These are phyloP conservation scores for Domatiomyces globalis DNA, from an alignment of 2,329 filamentous ascomycete species.

Conservation along the genomic window DNA sequence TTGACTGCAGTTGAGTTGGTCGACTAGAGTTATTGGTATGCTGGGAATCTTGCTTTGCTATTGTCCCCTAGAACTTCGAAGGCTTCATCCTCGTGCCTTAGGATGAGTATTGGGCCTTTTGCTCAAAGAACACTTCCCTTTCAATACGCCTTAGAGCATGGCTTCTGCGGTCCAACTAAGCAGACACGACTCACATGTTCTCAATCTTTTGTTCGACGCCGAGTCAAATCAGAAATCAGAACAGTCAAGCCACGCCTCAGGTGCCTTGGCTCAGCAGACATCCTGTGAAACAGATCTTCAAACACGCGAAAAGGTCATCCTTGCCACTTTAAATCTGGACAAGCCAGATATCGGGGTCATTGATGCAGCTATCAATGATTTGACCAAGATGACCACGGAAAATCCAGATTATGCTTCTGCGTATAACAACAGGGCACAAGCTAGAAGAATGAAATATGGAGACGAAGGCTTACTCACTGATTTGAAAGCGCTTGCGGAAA, in stretches of 20 bases:
- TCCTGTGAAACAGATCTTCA: conserved; percentile 22
- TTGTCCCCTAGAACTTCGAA: not conserved
- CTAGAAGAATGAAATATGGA: conserved; percentile 26
- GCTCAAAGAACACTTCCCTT: not conserved
- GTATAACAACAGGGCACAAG: conserved; percentile 43
- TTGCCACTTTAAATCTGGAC: conserved; percentile 21
- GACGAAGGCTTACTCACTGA: conserved; percentile 12
- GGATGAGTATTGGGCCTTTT: not conserved
- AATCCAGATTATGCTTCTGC: conserved; percentile 40
- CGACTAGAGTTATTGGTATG: no score
- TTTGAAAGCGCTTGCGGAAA: conserved; percentile 10
- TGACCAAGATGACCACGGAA: conserved; percentile 30
- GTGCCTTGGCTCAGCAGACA: conserved; percentile 14
- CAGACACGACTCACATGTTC: conserved; percentile 32
- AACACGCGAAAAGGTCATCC: conserved; percentile 24
- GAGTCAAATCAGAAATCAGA: conserved; percentile 15
- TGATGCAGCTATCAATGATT: conserved; percentile 23
- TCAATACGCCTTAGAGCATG: not conserved
- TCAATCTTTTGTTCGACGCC: conserved; percentile 34
- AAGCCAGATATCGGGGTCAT: conserved; percentile 18
- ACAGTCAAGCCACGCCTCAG: not conserved
- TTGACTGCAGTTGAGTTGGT: no score
- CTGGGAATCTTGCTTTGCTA: not conserved
- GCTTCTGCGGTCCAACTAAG: conserved; percentile 18
- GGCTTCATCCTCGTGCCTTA: not conserved